Evolutionary conservation across 1,284 basidiomycete genomes (phyloP), one percentile per base, ranked within the genome.

Genomic region (Earliella scabrosa): DNA sequence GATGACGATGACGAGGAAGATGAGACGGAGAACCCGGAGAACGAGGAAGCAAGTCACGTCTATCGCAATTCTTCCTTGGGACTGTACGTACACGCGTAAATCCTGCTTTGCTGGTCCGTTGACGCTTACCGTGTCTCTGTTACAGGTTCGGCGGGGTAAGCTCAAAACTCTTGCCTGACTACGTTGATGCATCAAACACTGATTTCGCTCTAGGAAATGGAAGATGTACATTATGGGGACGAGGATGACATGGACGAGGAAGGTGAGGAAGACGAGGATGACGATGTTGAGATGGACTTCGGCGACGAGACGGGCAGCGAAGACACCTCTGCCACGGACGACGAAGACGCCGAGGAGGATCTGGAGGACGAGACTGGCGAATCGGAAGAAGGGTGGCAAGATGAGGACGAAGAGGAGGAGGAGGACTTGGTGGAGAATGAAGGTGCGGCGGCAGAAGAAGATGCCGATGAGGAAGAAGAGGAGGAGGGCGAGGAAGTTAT

Each of bases 1-100:
- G 87, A 86, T 16, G 82, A 87, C 0, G 83, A 85, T 2, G 82
- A 84, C 18, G 80, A 82, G 16, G 80, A 63, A 4, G 79, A 79
- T 20, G 60, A 57, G 21, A 66, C 62, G 11, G 76, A 69, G 48
- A 74, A 70, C 41, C 74, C 72, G 31, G 80, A 73, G 21, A 81
- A 88, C 10, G 90, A 92, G 66, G 94, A 93, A 68, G 94, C 93
- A 1, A 93, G 94, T 7, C 94, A 99, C 73, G 78, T 99, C 21
- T 99, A 99, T 75, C 89, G 97, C 56, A 97, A 97, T 73, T 99
- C 97, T 1, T 92, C 95, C 5, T 82, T 99, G 36, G 97, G 97
- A 65, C 96, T 99, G 95, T 92, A 75, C 69, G 88, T 81, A 27
- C 39, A 21, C 39, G 10, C 23, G 27, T 40, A 4, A 38, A 29